phyloP scores from a whole-genome alignment of 2,329 filamentous ascomycete genomes.

The Fusarium foetens region DNA sequence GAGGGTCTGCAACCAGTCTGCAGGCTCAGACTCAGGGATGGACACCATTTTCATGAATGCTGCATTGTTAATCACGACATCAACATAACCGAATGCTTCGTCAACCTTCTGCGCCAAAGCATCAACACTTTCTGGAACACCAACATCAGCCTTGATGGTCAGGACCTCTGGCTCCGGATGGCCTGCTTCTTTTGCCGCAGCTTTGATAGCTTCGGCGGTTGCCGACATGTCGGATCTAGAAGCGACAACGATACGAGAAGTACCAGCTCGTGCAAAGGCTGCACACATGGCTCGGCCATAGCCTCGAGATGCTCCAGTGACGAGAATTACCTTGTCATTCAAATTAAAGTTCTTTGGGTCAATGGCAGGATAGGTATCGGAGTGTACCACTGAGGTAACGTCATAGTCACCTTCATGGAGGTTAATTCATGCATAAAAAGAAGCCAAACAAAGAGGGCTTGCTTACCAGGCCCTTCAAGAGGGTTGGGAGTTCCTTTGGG shows the following conservation, averaged over 20 bases:
- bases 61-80: constrained; percentile 17
- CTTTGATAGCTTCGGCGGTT: not conserved
- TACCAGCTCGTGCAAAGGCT: constrained; percentile 1
- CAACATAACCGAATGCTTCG: not conserved
- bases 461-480: constrained; percentile 12
- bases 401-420: not conserved
- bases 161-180: not conserved
- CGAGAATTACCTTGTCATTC: constrained; percentile 1
- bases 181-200: not conserved
- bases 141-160: constrained; percentile 1
- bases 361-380: constrained; percentile 8
- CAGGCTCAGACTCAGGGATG: constrained; percentile 9
- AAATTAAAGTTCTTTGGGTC: constrained; percentile 7
- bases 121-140: constrained; percentile 9
- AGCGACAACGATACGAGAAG: not conserved
- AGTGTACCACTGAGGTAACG: constrained; percentile 4
- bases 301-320: constrained; percentile 17
- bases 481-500: constrained; percentile 9
- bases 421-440: not conserved
- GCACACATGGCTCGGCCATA: constrained; percentile 15
- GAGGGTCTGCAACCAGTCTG: constrained; percentile 9
- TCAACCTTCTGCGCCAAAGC: not conserved
- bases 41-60: constrained; percentile 14
- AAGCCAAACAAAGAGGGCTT: accelerated
- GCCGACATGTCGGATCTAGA: constrained; percentile 5